Evolutionary conservation across 1,139 yeast genomes (phyloP).

Genomic region (Sugiyamaella xylanicola): DNA sequence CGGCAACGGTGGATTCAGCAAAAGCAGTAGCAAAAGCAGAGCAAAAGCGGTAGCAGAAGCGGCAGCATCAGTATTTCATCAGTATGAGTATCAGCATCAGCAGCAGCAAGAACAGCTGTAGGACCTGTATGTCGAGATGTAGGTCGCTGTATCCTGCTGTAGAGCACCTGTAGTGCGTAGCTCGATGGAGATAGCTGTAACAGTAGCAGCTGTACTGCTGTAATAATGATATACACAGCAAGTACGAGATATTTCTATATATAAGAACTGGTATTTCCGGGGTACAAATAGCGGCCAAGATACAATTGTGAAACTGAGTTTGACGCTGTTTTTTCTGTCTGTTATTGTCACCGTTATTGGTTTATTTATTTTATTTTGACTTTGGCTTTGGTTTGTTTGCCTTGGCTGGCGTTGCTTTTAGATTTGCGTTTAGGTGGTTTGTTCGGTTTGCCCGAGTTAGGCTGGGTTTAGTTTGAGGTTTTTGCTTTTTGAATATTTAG

Average conservation of each 20-base stretch:
- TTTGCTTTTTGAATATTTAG: neutral
- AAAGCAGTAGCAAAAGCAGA: no score
- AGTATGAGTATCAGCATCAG: no score
- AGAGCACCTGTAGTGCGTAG: no score
- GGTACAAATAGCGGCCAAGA: neutral
- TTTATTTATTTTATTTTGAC: neutral
- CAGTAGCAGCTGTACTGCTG: no score
- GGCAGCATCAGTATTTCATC: no score
- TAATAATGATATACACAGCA: neutral
- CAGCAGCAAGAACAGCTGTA: no score
- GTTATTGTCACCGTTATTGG: no score
- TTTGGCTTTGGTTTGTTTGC: neutral
- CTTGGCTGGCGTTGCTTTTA: neutral
- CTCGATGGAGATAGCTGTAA: neutral
- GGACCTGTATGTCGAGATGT: no score
- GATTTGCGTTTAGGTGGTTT: neutral
- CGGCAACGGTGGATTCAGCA: no score
- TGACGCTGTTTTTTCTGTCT: neutral
- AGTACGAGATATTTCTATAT: neutral
- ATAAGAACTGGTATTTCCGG: constrained; percentile 9
- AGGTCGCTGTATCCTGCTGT: no score
- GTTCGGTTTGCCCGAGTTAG: neutral
- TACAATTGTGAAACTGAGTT: neutral
- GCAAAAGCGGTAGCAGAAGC: no score
- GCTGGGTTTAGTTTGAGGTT: neutral